Evolutionary conservation across 2,329 filamentous ascomycete genomes (phyloP).

Genomic region (Leptographium lundbergii): DNA sequence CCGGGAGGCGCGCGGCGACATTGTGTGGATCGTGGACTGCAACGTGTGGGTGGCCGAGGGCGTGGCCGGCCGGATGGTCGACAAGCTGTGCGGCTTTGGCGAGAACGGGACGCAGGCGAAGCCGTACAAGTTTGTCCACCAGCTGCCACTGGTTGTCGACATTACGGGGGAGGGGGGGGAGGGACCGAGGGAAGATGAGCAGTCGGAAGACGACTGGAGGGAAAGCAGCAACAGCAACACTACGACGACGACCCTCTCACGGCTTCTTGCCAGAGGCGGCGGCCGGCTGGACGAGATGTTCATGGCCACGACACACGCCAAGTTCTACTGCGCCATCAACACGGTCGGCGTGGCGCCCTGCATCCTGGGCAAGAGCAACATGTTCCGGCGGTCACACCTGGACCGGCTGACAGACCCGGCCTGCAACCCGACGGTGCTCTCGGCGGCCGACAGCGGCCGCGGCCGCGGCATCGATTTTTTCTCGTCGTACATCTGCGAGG

Average conservation of each 20-base stretch:
- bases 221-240: neutral
- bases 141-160: constrained; percentile 83
- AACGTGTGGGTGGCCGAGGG: constrained; percentile 84
- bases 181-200: constrained; percentile 19
- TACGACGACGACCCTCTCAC: neutral
- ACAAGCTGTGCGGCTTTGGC: constrained; percentile 61
- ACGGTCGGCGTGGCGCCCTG: constrained; percentile 83
- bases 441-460: constrained; percentile 27
- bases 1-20: constrained; percentile 71
- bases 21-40: constrained; percentile 92
- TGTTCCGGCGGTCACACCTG: constrained; percentile 90
- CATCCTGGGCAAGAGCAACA: constrained; percentile 93
- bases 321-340: constrained; percentile 97
- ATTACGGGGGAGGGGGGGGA: constrained; percentile 17
- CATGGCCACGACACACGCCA: constrained; percentile 84
- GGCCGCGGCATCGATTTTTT: constrained; percentile 77
- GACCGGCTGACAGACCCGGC: constrained; percentile 52
- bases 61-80: constrained; percentile 78
- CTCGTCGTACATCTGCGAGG: constrained; percentile 92
- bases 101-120: constrained; percentile 17
- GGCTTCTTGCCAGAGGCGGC: constrained; percentile 39
- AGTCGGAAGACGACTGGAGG: neutral
- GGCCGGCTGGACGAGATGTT: constrained; percentile 89
- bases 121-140: constrained; percentile 87
- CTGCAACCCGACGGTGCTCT: constrained; percentile 27